These are phyloP conservation scores for Dendrocalamus latiflorus DNA, from an alignment of 202 grass and related monocot species.

Conservation along the genomic window DNA sequence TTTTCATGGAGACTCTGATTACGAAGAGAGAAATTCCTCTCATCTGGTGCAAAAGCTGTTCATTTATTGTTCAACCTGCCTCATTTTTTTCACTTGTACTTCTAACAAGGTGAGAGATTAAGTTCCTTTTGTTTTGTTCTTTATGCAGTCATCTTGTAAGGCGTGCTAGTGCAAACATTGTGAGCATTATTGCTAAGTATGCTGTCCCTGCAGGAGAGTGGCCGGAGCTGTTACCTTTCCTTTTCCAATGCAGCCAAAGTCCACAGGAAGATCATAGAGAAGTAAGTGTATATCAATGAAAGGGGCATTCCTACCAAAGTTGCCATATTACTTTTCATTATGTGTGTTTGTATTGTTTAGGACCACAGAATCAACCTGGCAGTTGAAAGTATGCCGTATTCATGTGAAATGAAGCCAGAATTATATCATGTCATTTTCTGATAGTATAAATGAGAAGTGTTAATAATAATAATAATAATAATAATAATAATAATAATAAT, in stretches of 20 bases:
- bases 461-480: too few relatives aligned
- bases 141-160: too few relatives aligned
- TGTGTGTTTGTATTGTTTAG: constrained; percentile 13
- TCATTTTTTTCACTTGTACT: not conserved
- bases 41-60: not conserved
- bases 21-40: not conserved
- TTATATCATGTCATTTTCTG: not conserved
- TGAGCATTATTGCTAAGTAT: constrained; percentile 95
- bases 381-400: not conserved
- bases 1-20: not conserved
- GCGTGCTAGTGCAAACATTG: constrained; percentile 86
- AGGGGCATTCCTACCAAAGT: not conserved
- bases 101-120: constrained; percentile 2
- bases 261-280: constrained; percentile 93
- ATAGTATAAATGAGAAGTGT: too few relatives aligned
- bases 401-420: not conserved
- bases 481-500: too few relatives aligned
- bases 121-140: constrained; percentile 2
- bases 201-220: constrained; percentile 90
- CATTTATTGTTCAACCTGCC: not conserved
- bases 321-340: not conserved
- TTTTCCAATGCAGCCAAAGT: constrained; percentile 99
- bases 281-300: constrained; percentile 41
- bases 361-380: not conserved
- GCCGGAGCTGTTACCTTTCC: constrained; percentile 81